These are phyloP conservation scores for Yarrowia sp. DNA, from an alignment of 805 yeast species.

Conservation along the genomic window DNA sequence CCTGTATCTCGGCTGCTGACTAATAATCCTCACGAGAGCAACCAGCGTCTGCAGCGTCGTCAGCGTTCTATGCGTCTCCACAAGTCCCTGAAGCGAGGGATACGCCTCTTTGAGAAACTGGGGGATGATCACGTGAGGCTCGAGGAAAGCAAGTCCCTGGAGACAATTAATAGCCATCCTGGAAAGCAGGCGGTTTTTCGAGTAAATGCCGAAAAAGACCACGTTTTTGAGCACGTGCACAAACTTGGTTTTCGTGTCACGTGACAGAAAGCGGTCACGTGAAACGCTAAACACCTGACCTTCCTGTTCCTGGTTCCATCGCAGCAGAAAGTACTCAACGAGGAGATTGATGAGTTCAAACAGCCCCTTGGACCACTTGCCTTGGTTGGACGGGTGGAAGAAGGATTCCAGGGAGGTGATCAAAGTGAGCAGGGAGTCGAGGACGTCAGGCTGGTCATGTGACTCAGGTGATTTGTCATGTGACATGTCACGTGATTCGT, in stretches of 20 bases:
- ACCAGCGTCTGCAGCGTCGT: constrained; percentile 74
- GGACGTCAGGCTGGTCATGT: constrained; percentile 53
- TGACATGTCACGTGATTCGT: constrained; percentile 41
- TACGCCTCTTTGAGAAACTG: constrained; percentile 65
- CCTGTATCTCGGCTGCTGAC: constrained; percentile 65
- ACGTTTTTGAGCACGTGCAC: constrained; percentile 62
- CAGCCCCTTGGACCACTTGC: constrained; percentile 80
- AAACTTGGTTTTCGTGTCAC: constrained; percentile 53
- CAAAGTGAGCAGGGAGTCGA: constrained; percentile 61
- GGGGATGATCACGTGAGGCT: constrained; percentile 57
- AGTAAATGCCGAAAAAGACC: constrained; percentile 74
- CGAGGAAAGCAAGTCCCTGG: constrained; percentile 67
- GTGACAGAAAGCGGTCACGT: constrained; percentile 45
- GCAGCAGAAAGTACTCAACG: constrained; percentile 50
- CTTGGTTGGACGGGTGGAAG: constrained; percentile 91
- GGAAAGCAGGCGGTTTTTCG: constrained; percentile 65
- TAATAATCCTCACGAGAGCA: constrained; percentile 70
- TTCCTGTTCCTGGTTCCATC: constrained; percentile 51
- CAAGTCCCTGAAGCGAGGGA: constrained; percentile 53
- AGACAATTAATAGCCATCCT: constrained; percentile 66
- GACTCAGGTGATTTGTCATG: neutral
- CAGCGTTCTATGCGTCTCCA: constrained; percentile 73
- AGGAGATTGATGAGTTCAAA: constrained; percentile 69
- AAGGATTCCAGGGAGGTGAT: constrained; percentile 78
- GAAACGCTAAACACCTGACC: constrained; percentile 45